Percentiles rank a stretch among this genome's conserved stretches.
Evolutionary conservation across 1,284 basidiomycete species (phyloP).

Genomic region (Pisolithus thermaeus): DNA sequence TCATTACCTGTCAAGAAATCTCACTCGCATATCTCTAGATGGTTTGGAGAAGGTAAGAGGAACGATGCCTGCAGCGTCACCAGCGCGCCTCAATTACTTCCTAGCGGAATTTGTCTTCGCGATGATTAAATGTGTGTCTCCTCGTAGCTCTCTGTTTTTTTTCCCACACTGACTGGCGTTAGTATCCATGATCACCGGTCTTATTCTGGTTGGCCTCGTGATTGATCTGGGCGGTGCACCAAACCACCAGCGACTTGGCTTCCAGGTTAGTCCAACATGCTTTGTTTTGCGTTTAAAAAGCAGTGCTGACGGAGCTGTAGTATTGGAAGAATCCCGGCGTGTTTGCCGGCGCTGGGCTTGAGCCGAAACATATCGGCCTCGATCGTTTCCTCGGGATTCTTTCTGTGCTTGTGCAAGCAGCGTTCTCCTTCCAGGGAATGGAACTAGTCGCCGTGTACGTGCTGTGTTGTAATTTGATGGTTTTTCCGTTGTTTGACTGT

Average conservation of each 20-base stretch:
- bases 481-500: too few relatives aligned
- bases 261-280: slow-evolving; percentile 13
- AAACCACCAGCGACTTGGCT: slow-evolving; percentile 35
- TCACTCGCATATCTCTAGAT: not conserved
- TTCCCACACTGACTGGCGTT: slow-evolving; percentile 36
- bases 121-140: slow-evolving; percentile 8
- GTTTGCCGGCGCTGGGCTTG: slow-evolving; percentile 28
- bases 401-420: slow-evolving; percentile 27
- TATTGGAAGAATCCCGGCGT: slow-evolving; percentile 47
- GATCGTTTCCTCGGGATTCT: slow-evolving; percentile 46
- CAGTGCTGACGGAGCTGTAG: slow-evolving; percentile 9
- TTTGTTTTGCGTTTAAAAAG: not conserved
- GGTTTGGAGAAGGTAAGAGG: slow-evolving; percentile 7
- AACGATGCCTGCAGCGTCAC: not conserved
- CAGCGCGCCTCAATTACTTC: not conserved
- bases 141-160: slow-evolving; percentile 27
- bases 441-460: slow-evolving; percentile 11
- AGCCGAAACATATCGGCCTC: slow-evolving; percentile 31
- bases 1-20: not conserved
- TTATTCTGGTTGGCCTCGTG: slow-evolving; percentile 51
- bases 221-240: slow-evolving; percentile 51
- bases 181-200: slow-evolving; percentile 48
- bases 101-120: slow-evolving; percentile 10
- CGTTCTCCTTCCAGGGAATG: slow-evolving; percentile 11
- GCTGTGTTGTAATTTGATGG: not conserved